Evolutionary conservation across 2,329 filamentous ascomycete genomes (phyloP).

Genomic region (Rhexocercosporidium sp.): DNA sequence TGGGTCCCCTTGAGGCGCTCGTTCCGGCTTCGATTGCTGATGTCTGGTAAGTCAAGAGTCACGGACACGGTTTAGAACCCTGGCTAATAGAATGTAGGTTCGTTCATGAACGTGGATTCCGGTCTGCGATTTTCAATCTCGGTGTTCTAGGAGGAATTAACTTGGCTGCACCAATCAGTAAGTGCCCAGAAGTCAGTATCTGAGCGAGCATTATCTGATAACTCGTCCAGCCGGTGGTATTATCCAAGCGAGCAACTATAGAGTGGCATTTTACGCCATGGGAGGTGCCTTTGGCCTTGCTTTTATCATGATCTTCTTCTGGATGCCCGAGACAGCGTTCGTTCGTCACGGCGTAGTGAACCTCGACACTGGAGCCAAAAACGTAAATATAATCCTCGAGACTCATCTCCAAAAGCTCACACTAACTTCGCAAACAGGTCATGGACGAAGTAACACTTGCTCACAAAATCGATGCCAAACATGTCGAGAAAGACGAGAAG

Average conservation of each 20-base stretch:
- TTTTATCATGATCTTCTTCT: conserved; percentile 47
- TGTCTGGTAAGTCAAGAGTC: conserved; percentile 42
- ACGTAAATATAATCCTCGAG: conserved; percentile 26
- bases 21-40: conserved; percentile 46
- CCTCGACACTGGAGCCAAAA: conserved; percentile 43
- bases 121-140: conserved; percentile 49
- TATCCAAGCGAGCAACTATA: conserved; percentile 46
- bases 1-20: conserved; percentile 29
- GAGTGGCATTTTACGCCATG: conserved; percentile 46
- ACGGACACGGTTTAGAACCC: neutral
- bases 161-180: conserved; percentile 47
- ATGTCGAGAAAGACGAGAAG: conserved; percentile 35
- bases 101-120: conserved; percentile 49
- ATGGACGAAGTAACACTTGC: conserved; percentile 27
- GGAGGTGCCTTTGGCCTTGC: conserved; percentile 47
- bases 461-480: conserved; percentile 32
- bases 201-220: neutral
- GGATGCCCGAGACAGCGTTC: conserved; percentile 50
- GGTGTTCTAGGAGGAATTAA: conserved; percentile 50
- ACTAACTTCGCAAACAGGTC: conserved; percentile 14
- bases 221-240: conserved; percentile 43
- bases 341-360: conserved; percentile 41
- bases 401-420: neutral
- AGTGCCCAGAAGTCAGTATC: conserved; percentile 14
- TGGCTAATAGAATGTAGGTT: conserved; percentile 33